Evolutionary conservation across 2,329 filamentous ascomycete species (phyloP).

Genomic region (Intubia oerlemansii): DNA sequence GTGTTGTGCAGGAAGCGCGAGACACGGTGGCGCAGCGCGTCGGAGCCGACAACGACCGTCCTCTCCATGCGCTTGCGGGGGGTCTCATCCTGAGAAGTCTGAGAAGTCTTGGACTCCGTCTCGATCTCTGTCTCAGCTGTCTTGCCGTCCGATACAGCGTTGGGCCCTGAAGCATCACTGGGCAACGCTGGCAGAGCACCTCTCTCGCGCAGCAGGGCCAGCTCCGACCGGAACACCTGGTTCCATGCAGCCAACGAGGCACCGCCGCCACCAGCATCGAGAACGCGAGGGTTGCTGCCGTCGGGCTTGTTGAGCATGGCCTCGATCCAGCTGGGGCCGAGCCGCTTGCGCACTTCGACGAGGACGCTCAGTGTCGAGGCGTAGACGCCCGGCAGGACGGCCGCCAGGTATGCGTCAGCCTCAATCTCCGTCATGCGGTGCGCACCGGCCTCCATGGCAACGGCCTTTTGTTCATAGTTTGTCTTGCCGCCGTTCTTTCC

Average conservation of each 20-base stretch:
- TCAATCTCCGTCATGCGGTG: slow-evolving; percentile 53
- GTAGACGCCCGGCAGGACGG: slow-evolving; percentile 49
- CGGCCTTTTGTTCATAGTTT: slow-evolving; percentile 37
- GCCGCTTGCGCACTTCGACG: slow-evolving; percentile 50
- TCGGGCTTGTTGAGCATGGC: slow-evolving; percentile 37
- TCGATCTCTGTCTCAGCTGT: background rate
- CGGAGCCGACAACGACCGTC: slow-evolving; percentile 60
- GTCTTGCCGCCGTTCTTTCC: slow-evolving; percentile 12
- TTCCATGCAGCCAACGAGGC: slow-evolving; percentile 57
- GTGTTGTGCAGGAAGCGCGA: slow-evolving; percentile 69
- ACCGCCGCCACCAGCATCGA: slow-evolving; percentile 57
- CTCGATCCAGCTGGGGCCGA: slow-evolving; percentile 51
- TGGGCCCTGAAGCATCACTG: too few relatives aligned
- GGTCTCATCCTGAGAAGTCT: slow-evolving; percentile 10
- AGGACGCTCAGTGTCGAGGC: slow-evolving; percentile 44
- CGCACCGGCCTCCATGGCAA: slow-evolving; percentile 42
- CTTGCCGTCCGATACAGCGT: slow-evolving; percentile 18
- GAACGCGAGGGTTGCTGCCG: slow-evolving; percentile 34
- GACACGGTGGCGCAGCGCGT: slow-evolving; percentile 51
- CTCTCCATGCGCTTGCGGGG: slow-evolving; percentile 57
- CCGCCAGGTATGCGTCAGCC: slow-evolving; percentile 49
- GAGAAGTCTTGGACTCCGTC: background rate
- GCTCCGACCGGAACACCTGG: slow-evolving; percentile 62
- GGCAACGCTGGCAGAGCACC: slow-evolving; percentile 45
- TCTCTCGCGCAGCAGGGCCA: slow-evolving; percentile 42